Evolutionary conservation across 2,329 filamentous ascomycete genomes (phyloP).

Genomic region (Venturia nashicola): DNA sequence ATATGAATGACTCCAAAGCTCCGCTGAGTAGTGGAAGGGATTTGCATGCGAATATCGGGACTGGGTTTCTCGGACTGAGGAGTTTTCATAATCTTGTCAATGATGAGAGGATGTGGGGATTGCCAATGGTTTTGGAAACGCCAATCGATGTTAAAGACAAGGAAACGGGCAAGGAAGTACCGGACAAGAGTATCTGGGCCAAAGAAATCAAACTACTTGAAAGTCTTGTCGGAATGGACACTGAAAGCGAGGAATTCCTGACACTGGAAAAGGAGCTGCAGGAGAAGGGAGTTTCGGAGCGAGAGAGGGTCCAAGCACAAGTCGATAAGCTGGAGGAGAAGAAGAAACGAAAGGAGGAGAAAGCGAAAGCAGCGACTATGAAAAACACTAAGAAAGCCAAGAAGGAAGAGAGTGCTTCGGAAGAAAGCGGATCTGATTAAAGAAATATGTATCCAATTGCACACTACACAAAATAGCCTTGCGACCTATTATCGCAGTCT

Average conservation of each 20-base stretch:
- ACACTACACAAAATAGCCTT: neutral
- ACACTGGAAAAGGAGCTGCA: slow-evolving; percentile 53
- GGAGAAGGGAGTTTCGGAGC: slow-evolving; percentile 55
- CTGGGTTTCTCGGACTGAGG: slow-evolving; percentile 78
- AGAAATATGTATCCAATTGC: neutral
- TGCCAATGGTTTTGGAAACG: slow-evolving; percentile 95
- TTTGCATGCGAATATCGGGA: slow-evolving; percentile 91
- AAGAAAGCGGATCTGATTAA: slow-evolving; percentile 2
- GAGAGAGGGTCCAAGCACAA: slow-evolving; percentile 64
- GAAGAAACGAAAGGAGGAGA: slow-evolving; percentile 32
- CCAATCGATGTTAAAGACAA: slow-evolving; percentile 63
- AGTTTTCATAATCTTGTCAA: slow-evolving; percentile 92
- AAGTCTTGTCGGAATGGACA: slow-evolving; percentile 71
- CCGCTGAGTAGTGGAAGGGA: slow-evolving; percentile 73
- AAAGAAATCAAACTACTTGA: slow-evolving; percentile 92
- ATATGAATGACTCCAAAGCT: slow-evolving; percentile 93
- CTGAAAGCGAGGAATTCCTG: slow-evolving; percentile 60
- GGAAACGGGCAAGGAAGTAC: slow-evolving; percentile 42
- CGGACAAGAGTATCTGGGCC: slow-evolving; percentile 80
- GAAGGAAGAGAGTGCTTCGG: slow-evolving; percentile 17
- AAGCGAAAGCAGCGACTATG: slow-evolving; percentile 24
- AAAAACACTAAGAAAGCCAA: slow-evolving; percentile 27
- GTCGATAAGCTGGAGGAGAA: slow-evolving; percentile 62
- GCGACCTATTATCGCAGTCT: neutral
- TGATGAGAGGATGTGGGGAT: slow-evolving; percentile 56